Percentiles rank a stretch among this genome's conserved stretches.
Evolutionary conservation across 306 rosid species (phyloP).

Genomic region (Casuarina equisetifolia): DNA sequence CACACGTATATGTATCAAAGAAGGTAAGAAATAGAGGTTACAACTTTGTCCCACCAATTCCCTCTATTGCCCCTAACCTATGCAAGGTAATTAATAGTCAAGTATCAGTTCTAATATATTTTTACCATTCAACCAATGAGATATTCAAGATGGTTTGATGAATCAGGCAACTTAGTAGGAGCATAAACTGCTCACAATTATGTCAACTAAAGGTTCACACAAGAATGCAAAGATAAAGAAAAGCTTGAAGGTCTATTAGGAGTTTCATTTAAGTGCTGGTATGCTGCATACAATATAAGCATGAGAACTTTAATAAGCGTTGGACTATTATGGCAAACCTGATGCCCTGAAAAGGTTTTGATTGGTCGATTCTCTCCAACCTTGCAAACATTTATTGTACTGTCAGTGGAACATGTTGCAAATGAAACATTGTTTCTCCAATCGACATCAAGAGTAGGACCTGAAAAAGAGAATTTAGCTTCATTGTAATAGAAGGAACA

Average conservation of each 20-base stretch:
- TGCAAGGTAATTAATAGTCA: not conserved
- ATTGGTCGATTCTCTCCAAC: constrained; percentile 78
- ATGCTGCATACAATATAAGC: not conserved
- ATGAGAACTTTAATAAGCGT: not conserved
- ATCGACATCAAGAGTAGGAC: constrained; percentile 94
- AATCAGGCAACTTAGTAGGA: not conserved
- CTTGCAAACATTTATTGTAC: constrained; percentile 87
- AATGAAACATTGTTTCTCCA: constrained; percentile 92
- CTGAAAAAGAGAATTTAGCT: constrained; percentile 40
- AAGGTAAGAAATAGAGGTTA: not conserved
- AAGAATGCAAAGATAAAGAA: not conserved
- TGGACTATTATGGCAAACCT: constrained; percentile 46
- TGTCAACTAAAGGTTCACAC: not conserved
- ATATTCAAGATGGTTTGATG: not conserved
- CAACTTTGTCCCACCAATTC: not conserved
- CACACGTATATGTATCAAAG: not conserved
- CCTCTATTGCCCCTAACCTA: not conserved
- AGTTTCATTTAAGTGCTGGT: not conserved
- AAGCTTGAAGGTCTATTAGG: not conserved
- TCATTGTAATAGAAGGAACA: constrained; percentile 4
- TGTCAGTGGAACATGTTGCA: constrained; percentile 87
- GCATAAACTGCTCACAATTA: not conserved
- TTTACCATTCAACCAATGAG: not conserved
- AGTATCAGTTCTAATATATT: not conserved
- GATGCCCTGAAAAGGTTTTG: constrained; percentile 80